phyloP scores from a whole-genome alignment of 768 basidiomycete genomes.

The Kwoniella dejecticola region DNA sequence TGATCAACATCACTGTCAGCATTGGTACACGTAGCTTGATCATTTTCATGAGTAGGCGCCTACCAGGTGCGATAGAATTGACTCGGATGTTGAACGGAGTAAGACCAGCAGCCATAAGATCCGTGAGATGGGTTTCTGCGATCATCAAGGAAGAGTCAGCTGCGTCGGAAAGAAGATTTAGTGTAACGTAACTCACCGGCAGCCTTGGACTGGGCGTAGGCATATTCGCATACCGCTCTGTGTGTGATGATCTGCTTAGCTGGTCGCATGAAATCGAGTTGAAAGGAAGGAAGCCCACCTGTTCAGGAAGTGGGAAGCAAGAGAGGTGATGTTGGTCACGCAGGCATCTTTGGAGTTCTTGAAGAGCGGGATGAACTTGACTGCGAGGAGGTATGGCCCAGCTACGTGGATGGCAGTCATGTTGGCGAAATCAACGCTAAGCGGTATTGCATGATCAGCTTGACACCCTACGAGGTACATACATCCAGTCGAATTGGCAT shows the following conservation, averaged over 20 bases:
- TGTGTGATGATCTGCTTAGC: background rate
- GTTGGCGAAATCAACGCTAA: conserved; percentile 32
- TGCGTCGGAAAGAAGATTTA: background rate
- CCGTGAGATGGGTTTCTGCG: conserved; percentile 34
- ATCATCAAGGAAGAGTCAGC: background rate
- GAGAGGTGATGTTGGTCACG: conserved; percentile 41
- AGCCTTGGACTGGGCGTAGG: conserved; percentile 47
- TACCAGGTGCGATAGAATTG: conserved; percentile 45
- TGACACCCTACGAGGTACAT: too few relatives aligned
- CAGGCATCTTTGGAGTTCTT: conserved; percentile 37
- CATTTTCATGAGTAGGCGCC: too few relatives aligned
- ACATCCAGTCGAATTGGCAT: too few relatives aligned
- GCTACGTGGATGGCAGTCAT: conserved; percentile 45
- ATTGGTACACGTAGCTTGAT: too few relatives aligned
- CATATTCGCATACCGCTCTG: conserved; percentile 37
- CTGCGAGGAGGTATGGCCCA: conserved; percentile 46
- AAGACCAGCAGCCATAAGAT: conserved; percentile 40
- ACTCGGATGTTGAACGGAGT: conserved; percentile 46
- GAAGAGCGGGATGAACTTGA: conserved; percentile 44
- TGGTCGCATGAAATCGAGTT: too few relatives aligned
- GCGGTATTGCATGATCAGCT: background rate
- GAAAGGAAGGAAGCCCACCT: conserved; percentile 16
- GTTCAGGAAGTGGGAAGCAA: conserved; percentile 39
- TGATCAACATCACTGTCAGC: conserved; percentile 8
- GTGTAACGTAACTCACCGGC: conserved; percentile 25